Evolutionary conservation across 345 rosid species (phyloP).

Genomic region (Firmiana major): DNA sequence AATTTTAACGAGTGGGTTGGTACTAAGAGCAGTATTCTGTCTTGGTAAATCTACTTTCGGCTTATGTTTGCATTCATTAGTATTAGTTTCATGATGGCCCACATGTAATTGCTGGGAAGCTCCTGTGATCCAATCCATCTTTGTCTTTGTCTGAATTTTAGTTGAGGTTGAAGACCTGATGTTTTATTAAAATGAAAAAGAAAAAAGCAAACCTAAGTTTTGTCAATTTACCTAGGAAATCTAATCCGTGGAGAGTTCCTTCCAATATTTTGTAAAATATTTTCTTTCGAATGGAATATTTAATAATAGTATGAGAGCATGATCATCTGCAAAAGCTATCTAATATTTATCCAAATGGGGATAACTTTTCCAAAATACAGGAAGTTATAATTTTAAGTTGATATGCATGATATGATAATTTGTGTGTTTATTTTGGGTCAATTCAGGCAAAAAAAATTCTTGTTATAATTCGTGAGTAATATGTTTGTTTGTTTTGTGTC

Average conservation of each 20-base stretch:
- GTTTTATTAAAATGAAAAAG: neutral
- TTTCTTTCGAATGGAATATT: neutral
- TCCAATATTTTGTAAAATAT: neutral
- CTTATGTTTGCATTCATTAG: neutral
- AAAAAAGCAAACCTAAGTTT: no score
- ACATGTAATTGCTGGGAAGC: neutral
- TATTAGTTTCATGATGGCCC: neutral
- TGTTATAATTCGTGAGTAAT: no score
- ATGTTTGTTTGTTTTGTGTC: no score
- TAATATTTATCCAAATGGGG: no score
- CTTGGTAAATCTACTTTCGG: neutral
- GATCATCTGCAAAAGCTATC: neutral
- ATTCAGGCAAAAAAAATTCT: no score
- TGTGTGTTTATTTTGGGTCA: no score
- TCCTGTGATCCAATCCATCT: neutral
- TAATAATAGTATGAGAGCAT: neutral
- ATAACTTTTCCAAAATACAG: neutral
- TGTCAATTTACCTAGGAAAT: neutral
- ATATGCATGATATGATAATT: no score
- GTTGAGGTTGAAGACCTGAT: neutral
- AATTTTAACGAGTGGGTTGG: neutral
- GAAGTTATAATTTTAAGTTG: neutral
- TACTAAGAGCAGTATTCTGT: neutral
- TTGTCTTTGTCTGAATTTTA: neutral
- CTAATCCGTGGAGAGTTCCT: neutral